Conservation (phyloP, 176 grass and related monocot species). For the Oryza meyeriana region DNA sequence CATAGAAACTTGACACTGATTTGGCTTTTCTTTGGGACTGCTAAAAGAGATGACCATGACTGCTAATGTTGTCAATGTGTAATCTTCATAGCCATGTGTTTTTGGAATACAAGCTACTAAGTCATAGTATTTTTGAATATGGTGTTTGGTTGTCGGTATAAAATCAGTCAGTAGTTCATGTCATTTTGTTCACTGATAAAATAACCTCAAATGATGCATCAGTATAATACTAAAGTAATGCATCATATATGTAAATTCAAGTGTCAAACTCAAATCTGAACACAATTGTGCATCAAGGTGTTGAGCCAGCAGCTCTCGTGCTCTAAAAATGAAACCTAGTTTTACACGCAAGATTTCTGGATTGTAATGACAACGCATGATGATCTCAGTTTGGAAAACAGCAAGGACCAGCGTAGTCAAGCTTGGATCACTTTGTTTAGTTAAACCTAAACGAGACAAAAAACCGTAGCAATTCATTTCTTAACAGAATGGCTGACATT, state of each 20-base stretch:
- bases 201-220: neutral
- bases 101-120: neutral
- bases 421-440: conserved; percentile 37
- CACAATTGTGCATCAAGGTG: conserved; percentile 9
- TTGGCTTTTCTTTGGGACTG: neutral
- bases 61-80: neutral
- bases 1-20: neutral
- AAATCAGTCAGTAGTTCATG: neutral
- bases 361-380: conserved; percentile 28
- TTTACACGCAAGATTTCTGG: conserved; percentile 14
- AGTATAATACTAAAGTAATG: neutral
- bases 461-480: neutral
- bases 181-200: neutral
- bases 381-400: conserved; percentile 29
- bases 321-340: neutral
- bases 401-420: conserved; percentile 20
- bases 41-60: conserved; percentile 10
- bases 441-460: conserved; percentile 14
- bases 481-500: conserved; percentile 2
- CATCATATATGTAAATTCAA: neutral
- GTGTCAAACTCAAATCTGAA: conserved; percentile 21
- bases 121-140: neutral
- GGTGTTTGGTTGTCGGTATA: conserved; percentile 23
- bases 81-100: conserved; percentile 10
- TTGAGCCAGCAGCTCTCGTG: neutral